Conservation (phyloP, 2,329 filamentous ascomycete species). For the Xylogone sp. region DNA sequence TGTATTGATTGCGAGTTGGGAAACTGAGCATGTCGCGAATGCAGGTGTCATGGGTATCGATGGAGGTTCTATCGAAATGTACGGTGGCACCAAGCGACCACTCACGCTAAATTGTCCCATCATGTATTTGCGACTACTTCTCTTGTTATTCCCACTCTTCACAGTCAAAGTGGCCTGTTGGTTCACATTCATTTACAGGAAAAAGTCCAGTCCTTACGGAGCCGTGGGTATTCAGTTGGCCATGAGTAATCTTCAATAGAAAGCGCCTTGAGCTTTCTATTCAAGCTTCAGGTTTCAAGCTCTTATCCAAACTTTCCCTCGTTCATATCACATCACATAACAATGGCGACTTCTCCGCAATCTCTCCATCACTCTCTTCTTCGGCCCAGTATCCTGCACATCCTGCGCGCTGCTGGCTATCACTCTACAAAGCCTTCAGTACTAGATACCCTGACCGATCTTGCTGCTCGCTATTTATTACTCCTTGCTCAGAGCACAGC, state of each 20-base stretch:
- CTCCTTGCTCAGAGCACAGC: conserved; percentile 71
- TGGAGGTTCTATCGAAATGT: not conserved
- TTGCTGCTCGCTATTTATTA: conserved; percentile 76
- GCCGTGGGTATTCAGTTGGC: not conserved
- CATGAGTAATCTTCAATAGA: not conserved
- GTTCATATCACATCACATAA: conserved; percentile 2
- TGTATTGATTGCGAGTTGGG: no score
- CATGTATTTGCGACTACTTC: not conserved
- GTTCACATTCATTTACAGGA: not conserved
- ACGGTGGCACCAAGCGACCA: not conserved
- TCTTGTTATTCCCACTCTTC: not conserved
- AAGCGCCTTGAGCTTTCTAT: not conserved
- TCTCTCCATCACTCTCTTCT: conserved; percentile 72
- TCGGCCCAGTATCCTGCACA: conserved; percentile 83
- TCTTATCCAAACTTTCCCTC: not conserved
- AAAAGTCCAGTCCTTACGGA: not conserved
- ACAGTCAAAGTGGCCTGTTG: not conserved
- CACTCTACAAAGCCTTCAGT: conserved; percentile 77
- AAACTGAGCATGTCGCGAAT: no score
- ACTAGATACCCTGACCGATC: conserved; percentile 82
- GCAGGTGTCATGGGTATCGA: no score
- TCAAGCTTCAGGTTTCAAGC: not conserved
- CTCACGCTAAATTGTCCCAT: not conserved
- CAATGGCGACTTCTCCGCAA: conserved; percentile 38
- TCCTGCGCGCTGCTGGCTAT: conserved; percentile 87